Conservation (phyloP, 768 basidiomycete species). For the Amanita polypyramis region DNA sequence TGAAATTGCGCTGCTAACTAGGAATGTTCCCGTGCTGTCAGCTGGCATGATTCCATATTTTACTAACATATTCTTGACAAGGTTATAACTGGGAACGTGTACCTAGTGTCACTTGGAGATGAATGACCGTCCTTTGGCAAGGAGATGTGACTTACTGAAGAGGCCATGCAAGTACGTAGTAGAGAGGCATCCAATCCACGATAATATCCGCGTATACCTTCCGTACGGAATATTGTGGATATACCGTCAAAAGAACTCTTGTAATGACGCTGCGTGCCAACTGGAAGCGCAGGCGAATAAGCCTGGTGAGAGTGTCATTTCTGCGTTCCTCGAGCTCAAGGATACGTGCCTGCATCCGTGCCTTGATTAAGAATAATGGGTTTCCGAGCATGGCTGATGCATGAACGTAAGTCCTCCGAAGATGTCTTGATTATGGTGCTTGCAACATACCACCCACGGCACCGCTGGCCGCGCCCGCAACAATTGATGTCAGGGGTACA, state of each 20-base stretch:
- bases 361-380: conserved; percentile 92
- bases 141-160: conserved; percentile 37
- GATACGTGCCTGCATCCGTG: conserved; percentile 81
- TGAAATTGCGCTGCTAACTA: conserved; percentile 81
- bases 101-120: conserved; percentile 34
- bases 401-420: background rate
- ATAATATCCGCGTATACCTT: conserved; percentile 70
- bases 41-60: conserved; percentile 57
- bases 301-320: conserved; percentile 36
- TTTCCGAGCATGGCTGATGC: conserved; percentile 65
- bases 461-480: conserved; percentile 85
- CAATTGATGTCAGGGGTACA: conserved; percentile 63
- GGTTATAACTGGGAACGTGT: conserved; percentile 93
- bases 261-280: conserved; percentile 92
- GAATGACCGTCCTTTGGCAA: background rate
- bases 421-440: conserved; percentile 4
- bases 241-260: conserved; percentile 77
- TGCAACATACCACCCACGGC: conserved; percentile 67
- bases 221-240: conserved; percentile 64
- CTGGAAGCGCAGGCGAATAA: conserved; percentile 88
- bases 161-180: conserved; percentile 90
- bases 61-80: conserved; percentile 76
- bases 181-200: conserved; percentile 93
- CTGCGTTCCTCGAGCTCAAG: background rate
- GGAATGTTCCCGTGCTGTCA: conserved; percentile 78